A percentile compares a stretch with the other conserved stretches of the same genome.
phyloP scores from a whole-genome alignment of 192 early-diverging fungal genomes.

The Pilaira anomala region DNA sequence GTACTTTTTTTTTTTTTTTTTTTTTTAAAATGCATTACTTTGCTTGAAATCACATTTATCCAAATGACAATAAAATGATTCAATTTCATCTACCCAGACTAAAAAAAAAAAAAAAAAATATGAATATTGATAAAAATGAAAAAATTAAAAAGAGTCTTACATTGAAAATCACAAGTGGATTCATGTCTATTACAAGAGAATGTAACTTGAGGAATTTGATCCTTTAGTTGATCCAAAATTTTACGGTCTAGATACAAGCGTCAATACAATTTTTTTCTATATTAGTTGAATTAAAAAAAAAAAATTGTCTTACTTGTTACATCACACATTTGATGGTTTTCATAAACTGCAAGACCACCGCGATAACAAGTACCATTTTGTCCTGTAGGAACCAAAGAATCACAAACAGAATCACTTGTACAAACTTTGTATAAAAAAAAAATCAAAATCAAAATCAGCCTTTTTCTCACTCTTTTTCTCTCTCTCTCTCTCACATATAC shows the following conservation, averaged over 20 bases:
- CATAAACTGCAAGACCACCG: constrained; percentile 64
- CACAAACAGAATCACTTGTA: constrained; percentile 58
- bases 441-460: too few relatives aligned
- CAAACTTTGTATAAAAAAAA: constrained; percentile 48
- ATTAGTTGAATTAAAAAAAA: not conserved
- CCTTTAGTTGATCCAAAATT: constrained; percentile 53
- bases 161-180: constrained; percentile 70
- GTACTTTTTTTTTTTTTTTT: too few relatives aligned
- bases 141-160: constrained; percentile 30
- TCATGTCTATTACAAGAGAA: constrained; percentile 62
- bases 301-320: constrained; percentile 58
- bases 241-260: constrained; percentile 42
- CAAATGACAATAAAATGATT: constrained; percentile 88
- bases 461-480: too few relatives aligned
- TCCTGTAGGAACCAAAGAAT: constrained; percentile 63
- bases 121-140: too few relatives aligned
- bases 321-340: constrained; percentile 70
- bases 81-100: constrained; percentile 81
- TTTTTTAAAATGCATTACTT: too few relatives aligned
- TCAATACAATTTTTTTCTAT: not conserved
- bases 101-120: not conserved
- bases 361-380: constrained; percentile 74
- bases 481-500: too few relatives aligned
- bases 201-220: constrained; percentile 70
- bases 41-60: constrained; percentile 66